Base-by-base conservation (phyloP, 179 eudicot genomes). In the Carnegiea gigantea region DNA sequence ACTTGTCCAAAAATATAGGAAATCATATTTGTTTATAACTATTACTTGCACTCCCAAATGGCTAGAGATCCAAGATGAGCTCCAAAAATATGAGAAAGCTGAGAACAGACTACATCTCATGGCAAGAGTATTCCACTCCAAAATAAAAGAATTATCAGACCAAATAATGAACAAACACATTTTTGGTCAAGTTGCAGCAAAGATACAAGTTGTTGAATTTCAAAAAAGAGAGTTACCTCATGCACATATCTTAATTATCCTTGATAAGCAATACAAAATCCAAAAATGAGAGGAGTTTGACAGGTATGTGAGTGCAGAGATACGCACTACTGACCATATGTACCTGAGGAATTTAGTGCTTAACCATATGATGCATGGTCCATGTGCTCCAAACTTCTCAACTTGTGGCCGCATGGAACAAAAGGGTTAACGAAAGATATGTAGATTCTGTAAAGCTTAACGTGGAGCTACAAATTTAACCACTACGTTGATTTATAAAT, bases 171-270 rank as follows among this genome's bases (percentile, higher is more conserved):
- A 43, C 8, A 71, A 59, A 14, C 7, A 80, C 2, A 21, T 81
- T 0, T 77, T 86, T 77, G 81, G 82, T 0, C 23, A 30, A 30
- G 86, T 79, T 0, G 67, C 70, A 0, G 82, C 76, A 0, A 28
- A 49, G 21, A 60, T 73, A 0, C 68, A 75, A 49, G 85, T 79
- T 11, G 44, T 76, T 8, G 81, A 86, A 18, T 86, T 86, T 49
- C 75, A 83, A 23, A 78, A 81, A 24, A 44, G 86, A 49, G 86
- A 83, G 0, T 15, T 81, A 0, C 86, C 83, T 0, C 84, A 84
- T 70, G 84, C 62, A 0, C 84, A 82, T 18, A n/a, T 82, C 17
- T 53, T 87, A 0, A 6, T 84, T 1, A 87, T 84, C 0, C 15
- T 85, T 0, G 28, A 87, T 1, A 0, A 23, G 9, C 49, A 85